phyloP scores from a whole-genome alignment of 208 protist genomes.

The Leishmania arabica region DNA sequence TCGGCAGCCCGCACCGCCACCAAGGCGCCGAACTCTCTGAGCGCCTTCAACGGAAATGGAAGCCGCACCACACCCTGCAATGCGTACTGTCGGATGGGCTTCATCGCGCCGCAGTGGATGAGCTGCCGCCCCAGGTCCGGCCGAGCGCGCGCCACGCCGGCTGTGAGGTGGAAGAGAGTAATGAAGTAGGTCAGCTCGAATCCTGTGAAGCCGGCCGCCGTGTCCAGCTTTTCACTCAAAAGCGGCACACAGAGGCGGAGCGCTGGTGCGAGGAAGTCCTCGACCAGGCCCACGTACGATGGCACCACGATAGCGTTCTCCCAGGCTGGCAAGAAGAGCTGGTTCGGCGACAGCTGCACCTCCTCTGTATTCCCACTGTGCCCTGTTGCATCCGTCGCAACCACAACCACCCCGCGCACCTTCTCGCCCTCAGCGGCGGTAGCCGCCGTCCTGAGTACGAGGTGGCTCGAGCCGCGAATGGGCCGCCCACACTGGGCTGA shows the following conservation, averaged over 20 bases:
- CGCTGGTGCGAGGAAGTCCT: conserved; percentile 31
- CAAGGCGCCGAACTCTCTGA: conserved; percentile 58
- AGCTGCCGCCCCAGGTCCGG: conserved; percentile 47
- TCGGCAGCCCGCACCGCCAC: conserved; percentile 30
- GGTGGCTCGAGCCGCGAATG: conserved; percentile 27
- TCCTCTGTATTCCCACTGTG: conserved; percentile 10
- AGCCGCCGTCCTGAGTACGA: not conserved
- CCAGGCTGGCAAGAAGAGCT: conserved; percentile 24
- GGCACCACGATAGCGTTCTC: conserved; percentile 20
- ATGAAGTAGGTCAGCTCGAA: conserved; percentile 39
- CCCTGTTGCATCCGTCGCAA: conserved; percentile 18
- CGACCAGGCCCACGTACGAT: conserved; percentile 26
- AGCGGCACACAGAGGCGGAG: conserved; percentile 26
- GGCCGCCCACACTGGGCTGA: not conserved
- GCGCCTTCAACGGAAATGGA: conserved; percentile 47
- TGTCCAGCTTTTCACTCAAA: conserved; percentile 19
- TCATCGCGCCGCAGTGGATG: conserved; percentile 43
- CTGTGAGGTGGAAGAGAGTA: conserved; percentile 43
- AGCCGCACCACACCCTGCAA: conserved; percentile 36
- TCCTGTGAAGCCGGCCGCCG: conserved; percentile 4
- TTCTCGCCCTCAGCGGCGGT: conserved; percentile 23
- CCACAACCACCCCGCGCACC: conserved; percentile 19
- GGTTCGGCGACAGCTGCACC: conserved; percentile 15
- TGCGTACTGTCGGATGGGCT: conserved; percentile 44
- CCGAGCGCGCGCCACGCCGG: conserved; percentile 39